These are phyloP conservation scores for Avena sativa DNA, from an alignment of 176 grass and related monocot genomes.

Conservation along the genomic window DNA sequence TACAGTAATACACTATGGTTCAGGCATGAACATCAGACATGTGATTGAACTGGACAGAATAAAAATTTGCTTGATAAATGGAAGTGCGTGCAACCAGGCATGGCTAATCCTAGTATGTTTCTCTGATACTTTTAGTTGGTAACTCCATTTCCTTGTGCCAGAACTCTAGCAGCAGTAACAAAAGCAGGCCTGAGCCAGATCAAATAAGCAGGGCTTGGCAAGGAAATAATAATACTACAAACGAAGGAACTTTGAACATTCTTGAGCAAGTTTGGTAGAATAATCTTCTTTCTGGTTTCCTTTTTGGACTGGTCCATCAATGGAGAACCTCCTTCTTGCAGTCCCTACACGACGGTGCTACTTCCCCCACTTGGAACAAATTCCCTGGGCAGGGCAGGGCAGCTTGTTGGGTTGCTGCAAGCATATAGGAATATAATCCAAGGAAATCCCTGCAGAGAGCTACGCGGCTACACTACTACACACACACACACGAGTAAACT, in stretches of 20 bases:
- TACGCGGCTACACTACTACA: neutral
- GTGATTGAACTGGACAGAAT: too few relatives aligned
- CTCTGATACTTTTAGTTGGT: neutral
- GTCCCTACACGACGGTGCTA: slow-evolving; percentile 20
- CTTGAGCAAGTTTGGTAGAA: neutral
- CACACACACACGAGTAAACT: neutral
- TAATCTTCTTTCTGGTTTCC: neutral
- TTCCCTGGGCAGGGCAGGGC: neutral
- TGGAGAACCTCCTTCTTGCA: slow-evolving; percentile 27
- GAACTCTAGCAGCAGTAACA: neutral
- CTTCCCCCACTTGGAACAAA: neutral
- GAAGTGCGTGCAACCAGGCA: neutral
- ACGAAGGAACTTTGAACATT: slow-evolving; percentile 19
- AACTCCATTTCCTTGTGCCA: neutral
- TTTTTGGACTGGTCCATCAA: slow-evolving; percentile 10
- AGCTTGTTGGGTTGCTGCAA: neutral
- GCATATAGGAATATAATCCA: slow-evolving; percentile 19
- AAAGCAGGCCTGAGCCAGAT: neutral
- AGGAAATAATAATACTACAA: neutral
- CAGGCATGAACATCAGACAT: too few relatives aligned
- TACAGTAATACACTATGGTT: too few relatives aligned
- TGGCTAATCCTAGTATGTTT: slow-evolving; percentile 10
- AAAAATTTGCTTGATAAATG: too few relatives aligned
- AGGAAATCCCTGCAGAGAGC: neutral
- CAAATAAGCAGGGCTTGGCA: too few relatives aligned